Base-by-base conservation (phyloP, 352 stramenopile species). In the Globisporangium apiculatum region DNA sequence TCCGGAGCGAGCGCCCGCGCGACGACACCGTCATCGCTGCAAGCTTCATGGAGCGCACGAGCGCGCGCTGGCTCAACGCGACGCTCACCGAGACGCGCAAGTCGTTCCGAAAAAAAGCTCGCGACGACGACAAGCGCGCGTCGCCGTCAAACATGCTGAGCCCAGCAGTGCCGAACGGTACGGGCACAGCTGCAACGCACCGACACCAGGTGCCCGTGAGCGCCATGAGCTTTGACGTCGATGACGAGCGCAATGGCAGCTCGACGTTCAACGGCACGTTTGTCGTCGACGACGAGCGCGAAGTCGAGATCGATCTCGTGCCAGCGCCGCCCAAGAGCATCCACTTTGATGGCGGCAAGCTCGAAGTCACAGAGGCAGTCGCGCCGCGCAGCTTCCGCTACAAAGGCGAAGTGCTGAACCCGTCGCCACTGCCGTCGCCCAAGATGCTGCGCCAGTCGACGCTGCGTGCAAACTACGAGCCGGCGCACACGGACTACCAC, bases 301-400 rank as follows among this genome's bases (percentile, higher is more conserved):
- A 62, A 36, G 48, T 48, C 63, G 76, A 61, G 59, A 59, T 18
- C 58, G 74, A 57, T 18, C 53, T 42, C 57, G 62, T 46, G 50
- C 60, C 60, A 67, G 46, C 64, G n/a, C 76, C 78, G 46, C 79
- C 78, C 0, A 84, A 83, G 17, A 91, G 82, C 53, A 85, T 88
- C 60, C 88, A 87, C 54, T 90, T 84, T 38, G 61, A 81, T 43
- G 72, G 66, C n/a, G 74, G 75, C 12, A 66, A 54, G 11, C 54
- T 92, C 12, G 69, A 90, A 45, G 51, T 87, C 46, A 70, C 65
- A 46, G 73, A 90, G 37, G 61, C 68, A 7, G 54, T 80, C 17
- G 73, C 74, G 2, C 79, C 82, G 49, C 58, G 48, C 7, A 92
- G 82, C 60, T 92, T 89, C 58, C 78, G 76, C 7, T 90, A 79